Evolutionary conservation across 1,284 basidiomycete genomes (phyloP).

Genomic region (Trametes sp.): DNA sequence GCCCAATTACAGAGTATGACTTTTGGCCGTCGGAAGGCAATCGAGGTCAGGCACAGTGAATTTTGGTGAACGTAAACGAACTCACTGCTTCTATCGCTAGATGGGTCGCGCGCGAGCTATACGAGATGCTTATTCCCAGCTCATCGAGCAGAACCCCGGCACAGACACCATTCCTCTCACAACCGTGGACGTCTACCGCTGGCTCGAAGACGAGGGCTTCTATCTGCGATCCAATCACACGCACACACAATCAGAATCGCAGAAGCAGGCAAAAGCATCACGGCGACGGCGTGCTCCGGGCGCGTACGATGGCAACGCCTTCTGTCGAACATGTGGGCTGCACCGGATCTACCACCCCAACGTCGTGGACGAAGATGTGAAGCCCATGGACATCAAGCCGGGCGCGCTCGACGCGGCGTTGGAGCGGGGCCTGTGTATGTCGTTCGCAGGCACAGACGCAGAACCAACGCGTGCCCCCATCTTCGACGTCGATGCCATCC

Average conservation of each 20-base stretch:
- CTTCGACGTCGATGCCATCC: slow-evolving; percentile 34
- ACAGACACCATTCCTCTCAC: slow-evolving; percentile 46
- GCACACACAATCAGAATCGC: neutral
- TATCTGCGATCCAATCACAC: slow-evolving; percentile 48
- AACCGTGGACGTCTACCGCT: slow-evolving; percentile 63
- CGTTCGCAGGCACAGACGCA: slow-evolving; percentile 24
- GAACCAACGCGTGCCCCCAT: slow-evolving; percentile 31
- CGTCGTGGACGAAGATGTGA: slow-evolving; percentile 22
- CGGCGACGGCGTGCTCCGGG: slow-evolving; percentile 12
- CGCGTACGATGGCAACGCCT: slow-evolving; percentile 21
- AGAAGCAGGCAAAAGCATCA: slow-evolving; percentile 10
- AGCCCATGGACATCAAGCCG: slow-evolving; percentile 19
- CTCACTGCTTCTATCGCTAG: slow-evolving; percentile 43
- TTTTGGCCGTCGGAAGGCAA: slow-evolving; percentile 69
- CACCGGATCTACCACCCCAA: slow-evolving; percentile 34
- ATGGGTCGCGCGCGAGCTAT: slow-evolving; percentile 67
- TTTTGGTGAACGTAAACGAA: slow-evolving; percentile 11
- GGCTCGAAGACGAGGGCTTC: slow-evolving; percentile 61
- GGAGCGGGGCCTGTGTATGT: slow-evolving; percentile 25
- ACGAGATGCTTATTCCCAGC: slow-evolving; percentile 54
- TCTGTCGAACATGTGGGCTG: slow-evolving; percentile 43
- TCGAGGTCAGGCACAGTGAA: slow-evolving; percentile 58
- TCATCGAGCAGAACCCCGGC: slow-evolving; percentile 35
- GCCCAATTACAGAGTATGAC: slow-evolving; percentile 56
- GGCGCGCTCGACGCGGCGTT: slow-evolving; percentile 14